These are phyloP conservation scores for Hibiscus trionum DNA, from an alignment of 345 rosid species.

Conservation along the genomic window DNA sequence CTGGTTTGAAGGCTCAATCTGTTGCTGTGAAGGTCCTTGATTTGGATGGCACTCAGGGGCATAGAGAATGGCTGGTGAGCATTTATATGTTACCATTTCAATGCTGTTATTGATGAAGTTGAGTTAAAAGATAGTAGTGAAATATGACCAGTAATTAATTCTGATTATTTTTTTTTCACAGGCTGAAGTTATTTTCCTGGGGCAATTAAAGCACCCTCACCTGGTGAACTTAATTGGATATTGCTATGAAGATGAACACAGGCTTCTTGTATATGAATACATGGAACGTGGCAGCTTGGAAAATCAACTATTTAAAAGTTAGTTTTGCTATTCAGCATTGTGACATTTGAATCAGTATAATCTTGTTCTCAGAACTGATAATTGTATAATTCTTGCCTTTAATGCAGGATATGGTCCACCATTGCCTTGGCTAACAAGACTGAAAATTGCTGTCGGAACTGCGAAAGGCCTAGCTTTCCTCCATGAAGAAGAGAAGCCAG, in stretches of 20 bases:
- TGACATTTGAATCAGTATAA: not conserved
- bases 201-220: conserved; percentile 60
- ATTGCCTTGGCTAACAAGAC: conserved; percentile 63
- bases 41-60: conserved; percentile 58
- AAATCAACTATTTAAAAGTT: conserved; percentile 42
- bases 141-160: not conserved
- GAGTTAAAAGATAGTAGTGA: not conserved
- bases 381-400: not conserved
- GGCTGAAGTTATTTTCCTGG: conserved; percentile 72
- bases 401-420: conserved; percentile 34
- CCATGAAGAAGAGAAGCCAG: conserved; percentile 57
- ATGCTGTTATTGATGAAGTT: not conserved
- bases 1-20: conserved; percentile 42
- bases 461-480: conserved; percentile 59
- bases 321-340: not conserved
- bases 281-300: conserved; percentile 52
- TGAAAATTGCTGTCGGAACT: conserved; percentile 55
- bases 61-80: conserved; percentile 65
- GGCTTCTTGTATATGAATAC: conserved; percentile 64
- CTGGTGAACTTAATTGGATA: conserved; percentile 65
- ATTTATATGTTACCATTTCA: not conserved
- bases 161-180: conserved; percentile 12
- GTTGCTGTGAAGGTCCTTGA: conserved; percentile 59
- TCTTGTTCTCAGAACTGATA: not conserved
- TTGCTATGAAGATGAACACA: conserved; percentile 54